Conservation (phyloP, 805 yeast genomes). For the Crinitomyces ghanaensis region DNA sequence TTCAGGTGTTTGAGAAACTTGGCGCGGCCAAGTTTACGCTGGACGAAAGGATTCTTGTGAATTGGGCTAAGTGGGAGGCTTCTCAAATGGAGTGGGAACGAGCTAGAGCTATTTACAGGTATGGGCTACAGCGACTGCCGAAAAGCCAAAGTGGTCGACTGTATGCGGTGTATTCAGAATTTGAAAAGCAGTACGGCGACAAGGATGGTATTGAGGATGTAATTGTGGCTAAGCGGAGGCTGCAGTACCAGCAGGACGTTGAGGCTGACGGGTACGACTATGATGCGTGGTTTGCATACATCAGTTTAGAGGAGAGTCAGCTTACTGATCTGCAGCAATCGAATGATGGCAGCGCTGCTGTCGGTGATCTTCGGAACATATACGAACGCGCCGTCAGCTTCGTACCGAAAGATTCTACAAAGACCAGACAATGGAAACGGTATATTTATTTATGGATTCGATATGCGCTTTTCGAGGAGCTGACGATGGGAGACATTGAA, state of each 20-base stretch:
- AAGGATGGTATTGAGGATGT: slow-evolving; percentile 41
- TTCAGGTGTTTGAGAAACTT: slow-evolving; percentile 13
- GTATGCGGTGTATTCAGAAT: slow-evolving; percentile 37
- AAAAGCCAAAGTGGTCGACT: slow-evolving; percentile 28
- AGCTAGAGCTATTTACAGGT: slow-evolving; percentile 44
- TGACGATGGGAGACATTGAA: slow-evolving; percentile 31
- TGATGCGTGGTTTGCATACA: slow-evolving; percentile 75
- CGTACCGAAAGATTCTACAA: slow-evolving; percentile 25
- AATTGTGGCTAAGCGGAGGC: slow-evolving; percentile 42
- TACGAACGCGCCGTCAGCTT: slow-evolving; percentile 36
- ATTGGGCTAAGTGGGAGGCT: slow-evolving; percentile 68
- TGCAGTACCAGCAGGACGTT: slow-evolving; percentile 41
- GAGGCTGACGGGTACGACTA: slow-evolving; percentile 41
- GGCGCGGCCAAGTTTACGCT: slow-evolving; percentile 17
- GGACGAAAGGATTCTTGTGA: slow-evolving; percentile 31
- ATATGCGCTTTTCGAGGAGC: slow-evolving; percentile 53
- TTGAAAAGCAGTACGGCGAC: slow-evolving; percentile 57
- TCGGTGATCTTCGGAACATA: slow-evolving; percentile 23
- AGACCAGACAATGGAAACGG: slow-evolving; percentile 52
- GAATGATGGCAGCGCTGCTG: too few species aligned
- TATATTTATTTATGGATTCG: slow-evolving; percentile 64
- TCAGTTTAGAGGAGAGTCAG: slow-evolving; percentile 39
- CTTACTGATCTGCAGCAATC: slow-evolving; percentile 16
- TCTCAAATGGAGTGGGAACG: slow-evolving; percentile 49
- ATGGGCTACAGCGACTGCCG: slow-evolving; percentile 39